Evolutionary conservation across 805 yeast species (phyloP).

Genomic region (Metschnikowia amazonensis): DNA sequence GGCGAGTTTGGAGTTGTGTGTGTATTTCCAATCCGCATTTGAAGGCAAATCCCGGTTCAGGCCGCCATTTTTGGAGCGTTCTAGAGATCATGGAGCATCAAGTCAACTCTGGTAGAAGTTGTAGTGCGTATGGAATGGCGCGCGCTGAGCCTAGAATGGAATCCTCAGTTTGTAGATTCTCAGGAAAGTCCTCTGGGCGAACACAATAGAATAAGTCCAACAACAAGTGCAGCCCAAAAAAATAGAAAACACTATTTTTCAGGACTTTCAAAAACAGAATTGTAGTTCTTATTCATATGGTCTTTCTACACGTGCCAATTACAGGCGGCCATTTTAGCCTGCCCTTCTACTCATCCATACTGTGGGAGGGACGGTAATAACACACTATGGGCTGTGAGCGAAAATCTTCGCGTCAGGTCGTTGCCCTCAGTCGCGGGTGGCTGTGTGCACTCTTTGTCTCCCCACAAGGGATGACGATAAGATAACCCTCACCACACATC

Average conservation of each 20-base stretch:
- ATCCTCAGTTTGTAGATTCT: background rate
- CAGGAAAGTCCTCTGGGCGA: background rate
- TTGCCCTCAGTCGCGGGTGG: conserved; percentile 1
- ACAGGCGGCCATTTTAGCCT: too few species aligned
- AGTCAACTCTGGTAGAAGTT: background rate
- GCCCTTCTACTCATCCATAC: too few species aligned
- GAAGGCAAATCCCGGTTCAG: conserved; percentile 29
- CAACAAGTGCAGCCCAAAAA: too few species aligned
- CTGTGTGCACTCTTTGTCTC: conserved; percentile 13
- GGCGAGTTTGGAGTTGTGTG: conserved; percentile 72
- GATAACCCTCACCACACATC: conserved; percentile 7
- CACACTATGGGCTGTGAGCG: too few species aligned
- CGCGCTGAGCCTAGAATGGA: background rate
- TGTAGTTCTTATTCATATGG: too few species aligned
- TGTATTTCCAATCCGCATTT: conserved; percentile 93
- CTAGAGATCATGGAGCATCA: conserved; percentile 14
- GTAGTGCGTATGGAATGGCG: background rate
- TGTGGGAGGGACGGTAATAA: too few species aligned
- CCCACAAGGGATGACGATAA: conserved; percentile 19
- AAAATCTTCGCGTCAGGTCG: too few species aligned
- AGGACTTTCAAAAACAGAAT: too few species aligned
- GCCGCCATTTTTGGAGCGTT: conserved; percentile 15
- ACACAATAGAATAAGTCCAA: too few species aligned
- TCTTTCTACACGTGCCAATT: too few species aligned
- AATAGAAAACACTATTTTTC: too few species aligned